These are phyloP conservation scores for Cystofilobasidium macerans DNA, from an alignment of 768 basidiomycete species.

Conservation along the genomic window DNA sequence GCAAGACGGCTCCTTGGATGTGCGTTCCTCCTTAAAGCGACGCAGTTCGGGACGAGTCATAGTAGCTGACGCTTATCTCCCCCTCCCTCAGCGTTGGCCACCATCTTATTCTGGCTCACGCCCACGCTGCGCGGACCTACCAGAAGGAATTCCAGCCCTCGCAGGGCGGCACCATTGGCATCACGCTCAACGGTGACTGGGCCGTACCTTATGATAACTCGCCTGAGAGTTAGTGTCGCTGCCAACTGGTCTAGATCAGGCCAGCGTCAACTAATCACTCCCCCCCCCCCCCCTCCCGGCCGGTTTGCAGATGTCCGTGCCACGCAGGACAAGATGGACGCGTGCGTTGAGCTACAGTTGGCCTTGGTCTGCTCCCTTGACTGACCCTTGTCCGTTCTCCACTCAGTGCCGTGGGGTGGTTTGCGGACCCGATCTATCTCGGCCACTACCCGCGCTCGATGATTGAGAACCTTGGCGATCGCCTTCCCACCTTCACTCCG, in stretches of 20 bases:
- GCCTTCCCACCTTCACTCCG: constrained; percentile 33
- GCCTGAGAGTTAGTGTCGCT: constrained; percentile 50
- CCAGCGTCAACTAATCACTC: background rate
- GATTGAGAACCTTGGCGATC: constrained; percentile 31
- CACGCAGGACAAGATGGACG: constrained; percentile 61
- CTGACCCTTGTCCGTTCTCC: background rate
- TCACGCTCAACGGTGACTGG: constrained; percentile 69
- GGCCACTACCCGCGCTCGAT: constrained; percentile 51
- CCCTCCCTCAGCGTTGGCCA: constrained; percentile 50
- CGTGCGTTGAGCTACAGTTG: constrained; percentile 49
- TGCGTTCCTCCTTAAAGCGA: too few species aligned
- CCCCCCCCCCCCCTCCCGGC: background rate
- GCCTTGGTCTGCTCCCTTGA: background rate
- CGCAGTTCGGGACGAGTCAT: too few species aligned
- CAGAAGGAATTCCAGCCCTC: constrained; percentile 53
- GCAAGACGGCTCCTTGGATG: constrained; percentile 39
- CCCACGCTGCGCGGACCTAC: constrained; percentile 55
- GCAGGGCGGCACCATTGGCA: constrained; percentile 62
- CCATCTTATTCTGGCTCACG: constrained; percentile 58
- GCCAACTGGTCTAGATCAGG: too few species aligned
- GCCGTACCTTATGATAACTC: constrained; percentile 59
- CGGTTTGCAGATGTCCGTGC: constrained; percentile 49
- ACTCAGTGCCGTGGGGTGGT: constrained; percentile 30
- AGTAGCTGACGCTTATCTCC: background rate
- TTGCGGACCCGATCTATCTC: constrained; percentile 57